Base-by-base conservation (phyloP, 2,329 filamentous ascomycete species). In the Venturia nashicola region DNA sequence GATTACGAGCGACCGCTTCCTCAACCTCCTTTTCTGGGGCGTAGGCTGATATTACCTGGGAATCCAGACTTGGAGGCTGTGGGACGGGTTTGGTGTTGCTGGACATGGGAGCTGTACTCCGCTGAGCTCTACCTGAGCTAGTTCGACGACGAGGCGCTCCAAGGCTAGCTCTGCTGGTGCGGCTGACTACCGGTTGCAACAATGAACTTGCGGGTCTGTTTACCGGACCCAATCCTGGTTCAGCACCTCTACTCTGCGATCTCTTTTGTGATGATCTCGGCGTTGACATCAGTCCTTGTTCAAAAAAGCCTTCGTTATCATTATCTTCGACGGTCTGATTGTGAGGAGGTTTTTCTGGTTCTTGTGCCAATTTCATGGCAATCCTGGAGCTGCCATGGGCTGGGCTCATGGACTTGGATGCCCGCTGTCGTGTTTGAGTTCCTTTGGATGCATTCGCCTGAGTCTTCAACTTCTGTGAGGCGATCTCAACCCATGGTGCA, bases 1-100 rank as follows among this genome's bases (percentile, higher is more conserved):
- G 59, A n/a, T 44, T 60, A 9, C 36, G 59, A 5, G 59, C 59
- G 39, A 60, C 59, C 36, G 59, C 59, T n/a, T 42, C 39, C 27
- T 60, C 27, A 34, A 60, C n/a, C 6, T 27, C 59, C 39, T 27
- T 27, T n/a, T 43, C 36, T 14, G 59, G 59, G 6, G 59, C 59
- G 18, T 60, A 44, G 27, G 39, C 59, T 27, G 59, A 40, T 18
- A 60, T 42, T n/a, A 44, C 59, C 16, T 23, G 14, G 9, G 18
- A 60, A 42, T 60, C 59, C 36, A 39, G 12, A 7, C 16, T 39
- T 43, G 59, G 59, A 23, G 59, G 23, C 14, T 32, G n/a, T 27
- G 59, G 59, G 23, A 60, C 6, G 12, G 59, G 59, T 23, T 60
- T 60, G 6, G 27, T 39, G 27, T 60, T 60, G 59, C 59, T 60